Percentiles rank a stretch among this genome's conserved stretches.
Conservation (phyloP, 1,284 basidiomycete genomes). For the Macrocystidia cucumis region DNA sequence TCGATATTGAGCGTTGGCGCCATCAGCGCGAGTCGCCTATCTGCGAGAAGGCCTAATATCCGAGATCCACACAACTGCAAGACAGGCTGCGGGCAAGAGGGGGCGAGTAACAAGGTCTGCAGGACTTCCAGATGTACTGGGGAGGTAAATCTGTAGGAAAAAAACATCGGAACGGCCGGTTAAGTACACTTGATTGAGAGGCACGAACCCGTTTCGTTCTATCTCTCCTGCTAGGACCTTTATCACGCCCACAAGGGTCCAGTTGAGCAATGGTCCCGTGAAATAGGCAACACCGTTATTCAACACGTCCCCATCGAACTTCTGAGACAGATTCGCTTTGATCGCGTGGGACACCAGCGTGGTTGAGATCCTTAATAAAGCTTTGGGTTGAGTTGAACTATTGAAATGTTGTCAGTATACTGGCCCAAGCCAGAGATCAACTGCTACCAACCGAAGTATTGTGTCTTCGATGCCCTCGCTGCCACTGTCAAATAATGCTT, state of each 20-base stretch:
- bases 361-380: constrained; percentile 56
- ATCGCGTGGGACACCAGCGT: constrained; percentile 61
- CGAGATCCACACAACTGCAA: constrained; percentile 53
- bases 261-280: constrained; percentile 60
- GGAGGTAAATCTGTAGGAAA: constrained; percentile 25
- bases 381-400: constrained; percentile 65
- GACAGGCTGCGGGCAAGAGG: constrained; percentile 58
- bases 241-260: constrained; percentile 72
- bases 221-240: constrained; percentile 56
- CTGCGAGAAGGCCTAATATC: constrained; percentile 43
- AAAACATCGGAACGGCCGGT: too few relatives aligned
- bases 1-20: constrained; percentile 26
- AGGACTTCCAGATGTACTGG: constrained; percentile 52
- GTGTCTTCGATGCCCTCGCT: constrained; percentile 79
- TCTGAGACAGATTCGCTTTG: constrained; percentile 32
- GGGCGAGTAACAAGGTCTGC: constrained; percentile 54
- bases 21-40: constrained; percentile 21
- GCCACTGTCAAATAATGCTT: constrained; percentile 65
- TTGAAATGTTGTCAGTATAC: not conserved
- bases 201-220: constrained; percentile 44
- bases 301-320: constrained; percentile 58
- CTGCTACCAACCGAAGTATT: constrained; percentile 50
- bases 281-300: constrained; percentile 75
- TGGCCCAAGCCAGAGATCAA: constrained; percentile 1
- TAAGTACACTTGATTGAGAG: constrained; percentile 1